Base-by-base conservation (phyloP, 169 alveolate species). In the Cryptosporidium sp. region DNA sequence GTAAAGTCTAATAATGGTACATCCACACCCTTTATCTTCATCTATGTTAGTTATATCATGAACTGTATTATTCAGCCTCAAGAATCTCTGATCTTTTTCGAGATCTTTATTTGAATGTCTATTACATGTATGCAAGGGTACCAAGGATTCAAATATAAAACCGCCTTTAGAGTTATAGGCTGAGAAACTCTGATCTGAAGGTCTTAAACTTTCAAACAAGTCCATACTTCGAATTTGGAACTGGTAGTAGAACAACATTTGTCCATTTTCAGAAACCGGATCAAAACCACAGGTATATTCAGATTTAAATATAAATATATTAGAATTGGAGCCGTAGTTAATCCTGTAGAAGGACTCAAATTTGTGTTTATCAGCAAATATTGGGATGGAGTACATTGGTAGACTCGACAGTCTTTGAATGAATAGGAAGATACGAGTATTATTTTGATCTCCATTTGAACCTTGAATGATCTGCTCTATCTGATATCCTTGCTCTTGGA, bases 401-500 rank as follows among this genome's bases (percentile, higher is more conserved):
- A 65, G 29, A 31, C 37, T 62, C 29, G 23, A 31, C 4, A 80
- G 35, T 21, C 89, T n/a, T 33, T 80, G 89, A 26, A 80, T 67
- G 39, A 80, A 80, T 21, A 80, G 33, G 41, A 45, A 62, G 3
- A 80, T 61, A 16, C 65, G 71, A 16, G 69, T 35, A 74, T 55
- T 26, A 4, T 39, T 39, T 65, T 62, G 75, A 48, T 26, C 52
- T 37, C 4, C 50, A 21, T 4, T 37, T 12, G 31, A 23, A 0
- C 29, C 70, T 48, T 37, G 51, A 62, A 80, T 37, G 4, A 80
- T 43, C 45, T 80, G 89, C 16, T 80, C 89, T 12, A 62, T 33
- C 18, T 43, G 67, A 43, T 65, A 80, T 5, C 75, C 75, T 39
- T 62, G 23, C 0, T 80, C 89, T 1, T 80, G 55, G 23, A 59